Evolutionary conservation across 116 monocot species (phyloP).

Genomic region (Papilionanthe hybrid): DNA sequence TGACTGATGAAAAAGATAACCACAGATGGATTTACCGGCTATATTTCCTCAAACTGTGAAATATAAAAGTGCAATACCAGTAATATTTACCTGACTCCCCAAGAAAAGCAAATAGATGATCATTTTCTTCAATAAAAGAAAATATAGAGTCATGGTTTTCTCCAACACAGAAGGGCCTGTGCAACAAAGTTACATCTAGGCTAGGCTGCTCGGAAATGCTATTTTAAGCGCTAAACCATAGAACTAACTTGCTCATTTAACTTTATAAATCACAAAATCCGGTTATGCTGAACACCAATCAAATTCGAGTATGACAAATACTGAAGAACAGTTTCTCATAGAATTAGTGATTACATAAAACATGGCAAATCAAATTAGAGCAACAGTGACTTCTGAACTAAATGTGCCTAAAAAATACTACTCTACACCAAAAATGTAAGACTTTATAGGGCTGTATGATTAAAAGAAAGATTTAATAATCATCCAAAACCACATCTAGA

Average conservation of each 20-base stretch:
- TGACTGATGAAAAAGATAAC: not conserved
- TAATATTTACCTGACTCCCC: not conserved
- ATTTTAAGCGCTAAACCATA: not conserved
- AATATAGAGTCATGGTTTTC: not conserved
- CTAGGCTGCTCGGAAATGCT: not conserved
- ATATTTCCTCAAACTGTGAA: not conserved
- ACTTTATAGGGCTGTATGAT: not conserved
- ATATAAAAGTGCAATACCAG: not conserved
- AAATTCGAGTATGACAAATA: not conserved
- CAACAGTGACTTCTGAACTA: not conserved
- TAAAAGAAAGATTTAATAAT: no score
- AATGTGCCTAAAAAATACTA: not conserved
- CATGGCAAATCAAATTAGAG: not conserved
- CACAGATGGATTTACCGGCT: not conserved
- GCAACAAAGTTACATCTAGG: no score
- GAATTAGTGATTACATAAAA: not conserved
- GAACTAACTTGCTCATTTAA: not conserved
- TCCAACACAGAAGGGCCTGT: not conserved
- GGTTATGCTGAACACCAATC: no score
- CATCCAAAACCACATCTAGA: no score
- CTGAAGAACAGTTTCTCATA: not conserved
- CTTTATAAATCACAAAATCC: no score
- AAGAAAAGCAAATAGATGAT: not conserved
- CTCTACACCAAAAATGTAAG: not conserved
- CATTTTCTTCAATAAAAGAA: not conserved